Conservation (phyloP, 257 asterid species). For the Capsicum rhomboideum region DNA sequence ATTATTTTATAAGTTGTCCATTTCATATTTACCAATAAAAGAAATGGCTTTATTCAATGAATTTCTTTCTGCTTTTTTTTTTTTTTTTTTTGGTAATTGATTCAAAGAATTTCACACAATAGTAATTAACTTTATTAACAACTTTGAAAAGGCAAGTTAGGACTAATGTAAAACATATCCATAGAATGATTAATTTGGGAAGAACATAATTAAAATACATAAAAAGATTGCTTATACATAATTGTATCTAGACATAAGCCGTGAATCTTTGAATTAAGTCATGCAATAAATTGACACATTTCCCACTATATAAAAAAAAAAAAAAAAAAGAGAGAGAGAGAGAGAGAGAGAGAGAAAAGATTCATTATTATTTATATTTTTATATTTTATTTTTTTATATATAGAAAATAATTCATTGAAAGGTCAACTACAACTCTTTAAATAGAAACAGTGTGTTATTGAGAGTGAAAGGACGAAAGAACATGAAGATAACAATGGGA, state of each 20-base stretch:
- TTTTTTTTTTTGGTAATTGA: no score
- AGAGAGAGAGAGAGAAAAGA: no score
- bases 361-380: not conserved
- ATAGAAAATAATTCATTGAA: not conserved
- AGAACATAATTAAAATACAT: not conserved
- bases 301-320: not conserved
- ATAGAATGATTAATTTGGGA: not conserved
- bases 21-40: not conserved
- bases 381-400: not conserved
- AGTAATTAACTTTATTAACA: no score
- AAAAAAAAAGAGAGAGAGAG: no score
- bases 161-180: no score
- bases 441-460: not conserved
- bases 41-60: not conserved
- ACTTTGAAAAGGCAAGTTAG: no score
- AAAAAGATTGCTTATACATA: not conserved
- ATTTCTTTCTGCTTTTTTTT: no score
- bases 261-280: not conserved
- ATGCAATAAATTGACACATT: not conserved
- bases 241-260: not conserved
- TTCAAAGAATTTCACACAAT: no score
- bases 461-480: not conserved
- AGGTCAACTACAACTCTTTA: not conserved
- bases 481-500: constrained; percentile 44
- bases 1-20: not conserved